phyloP scores from a whole-genome alignment of 2,329 filamentous ascomycete species.

The Chaetomiaceae sp. region DNA sequence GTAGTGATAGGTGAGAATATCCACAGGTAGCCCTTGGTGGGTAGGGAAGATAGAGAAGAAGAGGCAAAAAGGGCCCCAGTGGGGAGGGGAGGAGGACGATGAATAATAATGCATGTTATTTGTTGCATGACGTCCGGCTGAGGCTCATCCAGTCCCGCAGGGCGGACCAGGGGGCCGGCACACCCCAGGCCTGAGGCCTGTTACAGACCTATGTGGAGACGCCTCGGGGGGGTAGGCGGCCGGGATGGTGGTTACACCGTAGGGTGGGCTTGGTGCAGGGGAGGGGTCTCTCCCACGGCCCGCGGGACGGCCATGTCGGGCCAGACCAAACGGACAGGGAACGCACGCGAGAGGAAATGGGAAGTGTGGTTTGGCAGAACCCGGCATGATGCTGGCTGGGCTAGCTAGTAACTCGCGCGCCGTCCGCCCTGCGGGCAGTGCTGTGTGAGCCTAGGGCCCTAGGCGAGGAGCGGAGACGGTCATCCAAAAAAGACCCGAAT shows the following conservation, averaged over 20 bases:
- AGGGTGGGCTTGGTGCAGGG: constrained; percentile 11
- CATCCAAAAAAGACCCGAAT: constrained; percentile 10
- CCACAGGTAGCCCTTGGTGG: constrained; percentile 26
- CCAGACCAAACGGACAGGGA: not conserved
- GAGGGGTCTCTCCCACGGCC: constrained; percentile 5
- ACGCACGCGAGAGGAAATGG: not conserved
- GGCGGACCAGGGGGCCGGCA: constrained; percentile 31
- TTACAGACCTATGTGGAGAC: constrained; percentile 35
- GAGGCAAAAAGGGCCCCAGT: constrained; percentile 23
- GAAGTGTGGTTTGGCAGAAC: not conserved
- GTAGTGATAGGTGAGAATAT: constrained; percentile 27
- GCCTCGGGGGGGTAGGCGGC: constrained; percentile 24
- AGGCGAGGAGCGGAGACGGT: too few relatives aligned
- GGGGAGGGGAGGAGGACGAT: constrained; percentile 32
- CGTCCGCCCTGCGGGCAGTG: too few relatives aligned
- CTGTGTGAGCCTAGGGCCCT: too few relatives aligned
- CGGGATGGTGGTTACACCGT: constrained; percentile 23
- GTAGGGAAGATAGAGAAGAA: constrained; percentile 28
- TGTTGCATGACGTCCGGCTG: constrained; percentile 32
- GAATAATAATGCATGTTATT: constrained; percentile 37
- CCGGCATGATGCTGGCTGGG: not conserved
- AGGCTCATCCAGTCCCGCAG: constrained; percentile 33
- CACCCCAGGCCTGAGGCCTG: constrained; percentile 38
- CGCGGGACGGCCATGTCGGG: constrained; percentile 3
- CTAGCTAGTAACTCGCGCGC: not conserved